Evolutionary conservation across 495 filamentous ascomycete genomes (phyloP).

Genomic region (Penicillium canariense): DNA sequence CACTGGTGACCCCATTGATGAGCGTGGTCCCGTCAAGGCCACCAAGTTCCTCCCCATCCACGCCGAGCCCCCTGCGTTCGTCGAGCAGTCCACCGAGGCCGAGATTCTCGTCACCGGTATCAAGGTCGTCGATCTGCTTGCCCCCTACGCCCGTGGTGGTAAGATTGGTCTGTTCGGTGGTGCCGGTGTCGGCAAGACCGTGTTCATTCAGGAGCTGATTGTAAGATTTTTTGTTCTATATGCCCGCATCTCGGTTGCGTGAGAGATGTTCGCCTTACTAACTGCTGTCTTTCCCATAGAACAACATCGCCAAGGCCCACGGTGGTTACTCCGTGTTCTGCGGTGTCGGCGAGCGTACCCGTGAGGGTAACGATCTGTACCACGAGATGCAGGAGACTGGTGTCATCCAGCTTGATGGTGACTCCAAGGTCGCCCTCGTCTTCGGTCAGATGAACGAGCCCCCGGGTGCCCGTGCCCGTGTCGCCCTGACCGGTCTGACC

Average conservation of each 20-base stretch:
- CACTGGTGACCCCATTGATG: slow-evolving; percentile 99
- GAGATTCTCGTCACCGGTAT: slow-evolving; percentile 98
- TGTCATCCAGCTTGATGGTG: slow-evolving; percentile 98
- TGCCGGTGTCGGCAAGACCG: slow-evolving; percentile 99
- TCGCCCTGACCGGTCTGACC: slow-evolving; percentile 90
- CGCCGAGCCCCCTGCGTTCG: slow-evolving; percentile 85
- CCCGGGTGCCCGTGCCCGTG: slow-evolving; percentile 98
- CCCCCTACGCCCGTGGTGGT: slow-evolving; percentile 99
- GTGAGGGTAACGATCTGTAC: slow-evolving; percentile 99
- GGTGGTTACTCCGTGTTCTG: slow-evolving; percentile 99
- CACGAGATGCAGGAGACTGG: slow-evolving; percentile 99
- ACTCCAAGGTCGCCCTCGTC: slow-evolving; percentile 98
- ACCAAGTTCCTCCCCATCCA: slow-evolving; percentile 87
- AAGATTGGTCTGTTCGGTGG: slow-evolving; percentile 99
- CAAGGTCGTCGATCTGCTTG: slow-evolving; percentile 98
- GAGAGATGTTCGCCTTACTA: background rate
- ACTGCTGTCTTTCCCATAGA: slow-evolving; percentile 44
- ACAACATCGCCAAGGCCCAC: slow-evolving; percentile 99
- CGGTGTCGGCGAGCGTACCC: slow-evolving; percentile 99
- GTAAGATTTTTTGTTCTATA: slow-evolving; percentile 42
- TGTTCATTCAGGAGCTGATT: slow-evolving; percentile 99
- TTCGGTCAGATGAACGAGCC: slow-evolving; percentile 99
- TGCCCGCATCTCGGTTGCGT: background rate
- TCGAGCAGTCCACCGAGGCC: slow-evolving; percentile 90
- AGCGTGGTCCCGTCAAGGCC: slow-evolving; percentile 96